Evolutionary conservation across 2,329 filamentous ascomycete species (phyloP).

Genomic region (Trichoderma sp.): DNA sequence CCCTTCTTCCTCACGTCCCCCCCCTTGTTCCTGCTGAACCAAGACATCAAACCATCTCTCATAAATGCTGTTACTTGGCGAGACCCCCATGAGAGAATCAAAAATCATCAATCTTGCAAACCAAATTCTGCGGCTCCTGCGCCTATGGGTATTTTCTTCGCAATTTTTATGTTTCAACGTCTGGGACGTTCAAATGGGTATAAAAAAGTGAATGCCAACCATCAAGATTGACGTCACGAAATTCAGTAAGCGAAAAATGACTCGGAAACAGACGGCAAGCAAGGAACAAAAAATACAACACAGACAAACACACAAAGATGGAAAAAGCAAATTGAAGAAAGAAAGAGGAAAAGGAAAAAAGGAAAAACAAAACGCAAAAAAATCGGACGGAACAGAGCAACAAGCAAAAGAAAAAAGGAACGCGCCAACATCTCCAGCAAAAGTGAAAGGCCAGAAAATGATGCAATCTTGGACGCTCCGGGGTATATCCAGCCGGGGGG

Average conservation of each 20-base stretch:
- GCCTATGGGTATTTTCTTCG: constrained; percentile 40
- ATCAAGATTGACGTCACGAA: constrained; percentile 37
- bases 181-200: constrained; percentile 39
- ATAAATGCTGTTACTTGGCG: constrained; percentile 1
- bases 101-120: constrained; percentile 32
- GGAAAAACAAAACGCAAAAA: not conserved
- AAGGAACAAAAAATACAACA: constrained; percentile 28
- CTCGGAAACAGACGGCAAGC: constrained; percentile 19
- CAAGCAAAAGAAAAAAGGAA: constrained; percentile 8
- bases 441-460: constrained; percentile 36
- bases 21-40: not conserved
- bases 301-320: constrained; percentile 21
- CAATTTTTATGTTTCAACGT: constrained; percentile 35
- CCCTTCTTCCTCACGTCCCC: not conserved
- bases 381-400: not conserved
- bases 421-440: constrained; percentile 30
- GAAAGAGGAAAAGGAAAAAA: constrained; percentile 9
- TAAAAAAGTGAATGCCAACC: constrained; percentile 40
- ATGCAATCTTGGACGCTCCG: constrained; percentile 56
- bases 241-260: constrained; percentile 31
- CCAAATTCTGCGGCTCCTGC: constrained; percentile 32
- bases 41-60: not conserved
- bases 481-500: constrained; percentile 66
- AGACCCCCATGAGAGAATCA: constrained; percentile 6
- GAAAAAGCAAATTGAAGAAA: constrained; percentile 30